A percentile compares a stretch with the other conserved stretches of the same genome.
These are phyloP conservation scores for Elsinoe necatrix DNA, from an alignment of 2,329 filamentous ascomycete genomes.

Conservation along the genomic window DNA sequence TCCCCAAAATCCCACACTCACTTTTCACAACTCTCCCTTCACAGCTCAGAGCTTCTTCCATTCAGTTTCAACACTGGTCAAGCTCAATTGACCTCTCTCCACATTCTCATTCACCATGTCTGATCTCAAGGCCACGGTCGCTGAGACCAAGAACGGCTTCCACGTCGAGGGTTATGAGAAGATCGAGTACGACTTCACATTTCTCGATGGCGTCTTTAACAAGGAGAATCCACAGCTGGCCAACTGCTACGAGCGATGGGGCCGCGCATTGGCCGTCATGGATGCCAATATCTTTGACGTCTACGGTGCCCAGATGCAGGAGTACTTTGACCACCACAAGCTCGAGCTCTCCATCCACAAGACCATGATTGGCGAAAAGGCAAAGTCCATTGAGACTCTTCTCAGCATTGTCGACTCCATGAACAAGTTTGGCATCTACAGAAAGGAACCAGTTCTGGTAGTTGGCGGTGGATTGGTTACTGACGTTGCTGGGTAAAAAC, in stretches of 20 bases:
- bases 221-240: slow-evolving; percentile 52
- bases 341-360: slow-evolving; percentile 58
- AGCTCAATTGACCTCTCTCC: slow-evolving; percentile 10
- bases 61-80: slow-evolving; percentile 11
- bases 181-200: slow-evolving; percentile 67
- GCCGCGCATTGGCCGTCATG: slow-evolving; percentile 58
- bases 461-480: slow-evolving; percentile 63
- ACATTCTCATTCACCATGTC: slow-evolving; percentile 47
- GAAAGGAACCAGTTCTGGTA: slow-evolving; percentile 59
- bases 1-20: background rate
- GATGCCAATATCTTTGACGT: slow-evolving; percentile 63
- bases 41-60: background rate
- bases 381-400: slow-evolving; percentile 63
- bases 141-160: slow-evolving; percentile 56
- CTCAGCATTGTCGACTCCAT: slow-evolving; percentile 63
- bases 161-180: slow-evolving; percentile 67
- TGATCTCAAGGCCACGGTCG: slow-evolving; percentile 56
- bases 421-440: slow-evolving; percentile 62
- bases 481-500: slow-evolving; percentile 60
- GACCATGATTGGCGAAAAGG: slow-evolving; percentile 67
- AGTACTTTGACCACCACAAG: slow-evolving; percentile 58
- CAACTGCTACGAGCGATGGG: slow-evolving; percentile 57
- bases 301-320: slow-evolving; percentile 57
- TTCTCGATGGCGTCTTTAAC: slow-evolving; percentile 62
- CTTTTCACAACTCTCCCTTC: background rate